Conservation (phyloP, 2,329 filamentous ascomycete species). For the Fusarium solani-melongenae region DNA sequence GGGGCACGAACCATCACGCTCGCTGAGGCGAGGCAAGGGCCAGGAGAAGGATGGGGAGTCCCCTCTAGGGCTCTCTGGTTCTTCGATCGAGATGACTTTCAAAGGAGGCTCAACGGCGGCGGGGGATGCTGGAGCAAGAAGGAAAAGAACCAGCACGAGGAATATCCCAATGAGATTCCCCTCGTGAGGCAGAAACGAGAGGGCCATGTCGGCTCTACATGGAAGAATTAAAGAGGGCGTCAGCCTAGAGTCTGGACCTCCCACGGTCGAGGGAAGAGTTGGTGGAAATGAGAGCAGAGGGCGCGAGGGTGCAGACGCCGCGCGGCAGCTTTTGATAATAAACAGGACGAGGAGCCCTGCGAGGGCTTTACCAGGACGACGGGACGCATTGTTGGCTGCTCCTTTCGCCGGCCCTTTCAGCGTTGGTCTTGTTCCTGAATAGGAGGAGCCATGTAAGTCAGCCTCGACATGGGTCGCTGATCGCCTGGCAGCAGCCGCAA, state of each 20-base stretch:
- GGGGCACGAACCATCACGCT: constrained; percentile 34
- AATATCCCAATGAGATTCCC: constrained; percentile 29
- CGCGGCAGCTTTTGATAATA: constrained; percentile 37
- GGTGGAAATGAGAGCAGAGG: constrained; percentile 23
- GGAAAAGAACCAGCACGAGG: constrained; percentile 35
- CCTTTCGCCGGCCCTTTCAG: constrained; percentile 14
- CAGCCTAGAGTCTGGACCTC: constrained; percentile 5
- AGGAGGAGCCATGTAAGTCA: constrained; percentile 27
- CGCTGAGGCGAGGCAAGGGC: constrained; percentile 17
- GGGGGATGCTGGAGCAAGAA: constrained; percentile 27
- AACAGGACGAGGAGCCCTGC: constrained; percentile 16
- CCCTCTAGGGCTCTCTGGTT: constrained; percentile 14
- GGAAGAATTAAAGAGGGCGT: constrained; percentile 15
- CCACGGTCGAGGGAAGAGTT: constrained; percentile 12
- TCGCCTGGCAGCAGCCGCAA: constrained; percentile 27
- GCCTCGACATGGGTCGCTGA: constrained; percentile 28
- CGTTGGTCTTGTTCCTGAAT: constrained; percentile 38
- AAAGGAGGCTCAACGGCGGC: constrained; percentile 28
- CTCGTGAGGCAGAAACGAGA: constrained; percentile 28
- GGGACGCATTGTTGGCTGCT: constrained; percentile 27
- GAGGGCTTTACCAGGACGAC: constrained; percentile 12
- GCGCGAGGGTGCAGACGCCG: constrained; percentile 29
- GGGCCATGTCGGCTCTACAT: constrained; percentile 41
- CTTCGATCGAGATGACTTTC: constrained; percentile 24
- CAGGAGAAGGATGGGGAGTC: constrained; percentile 4